Evolutionary conservation across 1,284 basidiomycete genomes (phyloP).

Genomic region (Mycena citricolor): DNA sequence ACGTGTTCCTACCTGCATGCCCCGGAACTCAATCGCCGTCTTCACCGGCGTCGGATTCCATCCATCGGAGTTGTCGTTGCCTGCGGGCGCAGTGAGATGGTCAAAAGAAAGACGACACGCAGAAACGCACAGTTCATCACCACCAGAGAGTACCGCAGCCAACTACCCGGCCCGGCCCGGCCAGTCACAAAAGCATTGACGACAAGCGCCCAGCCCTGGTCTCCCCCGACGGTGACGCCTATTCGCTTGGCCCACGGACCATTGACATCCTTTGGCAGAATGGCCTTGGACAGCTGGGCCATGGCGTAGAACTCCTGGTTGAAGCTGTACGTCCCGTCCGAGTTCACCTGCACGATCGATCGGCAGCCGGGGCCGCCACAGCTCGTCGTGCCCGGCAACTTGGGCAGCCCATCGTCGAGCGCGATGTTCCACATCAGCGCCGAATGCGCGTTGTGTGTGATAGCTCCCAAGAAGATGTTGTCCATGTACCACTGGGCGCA

Average conservation of each 20-base stretch:
- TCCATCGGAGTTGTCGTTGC: constrained; percentile 51
- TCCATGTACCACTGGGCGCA: constrained; percentile 67
- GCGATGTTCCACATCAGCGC: constrained; percentile 77
- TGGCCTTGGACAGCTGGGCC: constrained; percentile 73
- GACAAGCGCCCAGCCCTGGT: constrained; percentile 54
- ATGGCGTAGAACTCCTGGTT: constrained; percentile 79
- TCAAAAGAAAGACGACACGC: not conserved
- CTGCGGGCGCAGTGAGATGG: constrained; percentile 22
- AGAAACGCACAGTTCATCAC: constrained; percentile 57
- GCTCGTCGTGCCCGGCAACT: constrained; percentile 62
- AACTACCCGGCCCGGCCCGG: constrained; percentile 54
- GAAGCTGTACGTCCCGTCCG: constrained; percentile 55
- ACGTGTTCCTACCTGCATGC: constrained; percentile 50
- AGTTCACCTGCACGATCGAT: constrained; percentile 64
- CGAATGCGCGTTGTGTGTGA: constrained; percentile 42
- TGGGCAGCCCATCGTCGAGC: constrained; percentile 61
- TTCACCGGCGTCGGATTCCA: constrained; percentile 64
- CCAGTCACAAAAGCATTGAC: constrained; percentile 66
- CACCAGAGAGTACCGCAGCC: constrained; percentile 65
- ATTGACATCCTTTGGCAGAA: constrained; percentile 63
- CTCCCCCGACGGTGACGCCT: constrained; percentile 58
- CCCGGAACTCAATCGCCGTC: constrained; percentile 70
- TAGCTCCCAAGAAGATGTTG: constrained; percentile 46
- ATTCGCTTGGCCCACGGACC: constrained; percentile 72
- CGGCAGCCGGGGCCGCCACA: constrained; percentile 63